Percentiles rank a stretch among this genome's conserved stretches.
These are phyloP conservation scores for Russula compacta DNA, from an alignment of 768 basidiomycete species.

Conservation along the genomic window DNA sequence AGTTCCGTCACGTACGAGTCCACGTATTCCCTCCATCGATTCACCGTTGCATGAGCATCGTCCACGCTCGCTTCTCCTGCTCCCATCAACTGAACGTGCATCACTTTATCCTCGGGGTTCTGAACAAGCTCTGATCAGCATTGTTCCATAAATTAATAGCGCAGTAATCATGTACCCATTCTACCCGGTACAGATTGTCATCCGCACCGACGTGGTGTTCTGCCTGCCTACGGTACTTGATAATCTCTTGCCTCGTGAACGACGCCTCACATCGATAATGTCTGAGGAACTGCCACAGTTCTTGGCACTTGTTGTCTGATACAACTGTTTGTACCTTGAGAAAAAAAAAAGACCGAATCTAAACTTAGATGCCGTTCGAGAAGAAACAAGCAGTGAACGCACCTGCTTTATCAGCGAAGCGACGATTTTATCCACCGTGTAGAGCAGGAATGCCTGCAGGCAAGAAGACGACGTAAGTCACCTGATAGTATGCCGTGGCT, in stretches of 20 bases:
- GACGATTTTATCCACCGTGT: conserved; percentile 91
- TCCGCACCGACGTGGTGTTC: conserved; percentile 67
- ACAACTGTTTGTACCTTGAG: conserved; percentile 76
- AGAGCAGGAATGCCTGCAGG: conserved; percentile 75
- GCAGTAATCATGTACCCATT: conserved; percentile 54
- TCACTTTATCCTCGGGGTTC: conserved; percentile 45
- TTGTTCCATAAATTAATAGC: not conserved
- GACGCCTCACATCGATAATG: conserved; percentile 45
- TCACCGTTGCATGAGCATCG: conserved; percentile 38
- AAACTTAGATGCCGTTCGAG: not conserved
- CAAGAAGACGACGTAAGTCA: conserved; percentile 26
- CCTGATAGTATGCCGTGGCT: not conserved
- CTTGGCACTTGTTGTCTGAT: conserved; percentile 78
- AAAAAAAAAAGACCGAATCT: conserved; percentile 4
- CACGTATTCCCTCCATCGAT: conserved; percentile 68
- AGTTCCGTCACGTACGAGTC: conserved; percentile 62
- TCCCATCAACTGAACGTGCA: conserved; percentile 54
- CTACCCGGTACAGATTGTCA: conserved; percentile 67
- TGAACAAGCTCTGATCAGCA: conserved; percentile 25
- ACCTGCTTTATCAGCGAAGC: conserved; percentile 89
- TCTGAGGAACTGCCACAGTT: conserved; percentile 70
- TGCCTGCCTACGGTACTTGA: conserved; percentile 72
- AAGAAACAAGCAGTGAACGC: not conserved
- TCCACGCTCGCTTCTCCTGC: conserved; percentile 57
- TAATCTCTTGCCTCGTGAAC: conserved; percentile 53